Evolutionary conservation across 2,329 filamentous ascomycete species (phyloP), one percentile per base, ranked within the genome.

Genomic region (Cercospora canescens): DNA sequence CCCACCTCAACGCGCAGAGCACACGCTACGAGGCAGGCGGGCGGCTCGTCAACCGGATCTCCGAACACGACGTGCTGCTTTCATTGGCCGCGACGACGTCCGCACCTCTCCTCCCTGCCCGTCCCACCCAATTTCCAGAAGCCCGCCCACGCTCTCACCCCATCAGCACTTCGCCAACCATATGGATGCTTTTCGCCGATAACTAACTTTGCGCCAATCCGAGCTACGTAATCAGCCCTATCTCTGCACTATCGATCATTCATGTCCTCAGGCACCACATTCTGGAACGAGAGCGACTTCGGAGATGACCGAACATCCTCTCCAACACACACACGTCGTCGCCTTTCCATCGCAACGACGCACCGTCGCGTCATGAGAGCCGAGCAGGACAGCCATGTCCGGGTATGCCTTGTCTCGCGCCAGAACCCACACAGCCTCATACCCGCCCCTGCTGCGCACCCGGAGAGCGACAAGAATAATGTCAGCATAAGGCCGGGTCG

Each of bases 391-490:
- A 28, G 16, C 52, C 16, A 32, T 18, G 37, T 37, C 39, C 37
- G 45, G n/a, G 28, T 8, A 61, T 55, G 28, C 52, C 28, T 4
- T 61, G 12, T 52, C 41, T 50, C n/a, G 30, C 41, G 18, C 9
- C 59, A 21, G 28, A 24, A 50, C 21, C 16, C 21, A 45, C 39
- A 45, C 39, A 45, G n/a, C 39, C 39, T 45, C 45, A 16, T 6
- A 18, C 6, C 57, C 24, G 35, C 24, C 57, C 58, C 28, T 52
- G 58, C 34, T 21, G 24, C 30, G 18, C 30, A n/a, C 24, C 55
- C 60, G 60, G 60, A 62, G 41, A 62, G 45, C 60, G 60, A 62
- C 32, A 30, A 28, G n/a, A 50, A 60, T 34, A 50, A 50, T 16
- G 39, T 35, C 59, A 34, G 45, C 59, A 54, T 3, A 30, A 1